These are phyloP conservation scores for Lipomyces lipofer DNA, from an alignment of 805 yeast species.

Conservation along the genomic window DNA sequence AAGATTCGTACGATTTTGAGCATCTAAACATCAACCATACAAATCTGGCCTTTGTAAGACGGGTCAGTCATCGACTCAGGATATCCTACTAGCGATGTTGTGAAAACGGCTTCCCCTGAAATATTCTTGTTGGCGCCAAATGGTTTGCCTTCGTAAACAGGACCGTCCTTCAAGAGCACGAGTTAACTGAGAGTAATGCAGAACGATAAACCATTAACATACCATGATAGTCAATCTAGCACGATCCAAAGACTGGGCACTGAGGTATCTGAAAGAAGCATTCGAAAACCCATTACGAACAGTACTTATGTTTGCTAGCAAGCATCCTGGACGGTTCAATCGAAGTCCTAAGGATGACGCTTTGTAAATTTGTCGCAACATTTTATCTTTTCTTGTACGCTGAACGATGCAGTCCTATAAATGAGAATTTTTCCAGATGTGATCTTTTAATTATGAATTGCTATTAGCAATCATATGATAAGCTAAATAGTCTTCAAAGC, in stretches of 20 bases:
- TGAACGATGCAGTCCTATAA: constrained; percentile 13
- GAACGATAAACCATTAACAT: no score
- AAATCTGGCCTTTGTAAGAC: constrained; percentile 94
- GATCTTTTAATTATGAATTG: constrained; percentile 19
- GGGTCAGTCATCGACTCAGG: constrained; percentile 98
- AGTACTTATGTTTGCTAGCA: neutral
- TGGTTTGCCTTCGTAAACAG: constrained; percentile 80
- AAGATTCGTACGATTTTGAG: no score
- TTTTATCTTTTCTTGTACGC: no score
- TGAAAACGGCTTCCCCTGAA: constrained; percentile 98
- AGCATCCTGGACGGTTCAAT: constrained; percentile 1
- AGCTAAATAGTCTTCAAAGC: no score
- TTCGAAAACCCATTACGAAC: no score
- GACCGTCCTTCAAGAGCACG: constrained; percentile 35
- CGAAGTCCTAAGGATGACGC: no score
- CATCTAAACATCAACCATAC: no score
- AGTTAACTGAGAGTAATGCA: no score
- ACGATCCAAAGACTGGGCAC: constrained; percentile 11
- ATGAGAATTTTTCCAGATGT: constrained; percentile 26
- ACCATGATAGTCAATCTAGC: constrained; percentile 21
- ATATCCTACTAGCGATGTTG: constrained; percentile 99
- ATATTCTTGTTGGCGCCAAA: constrained; percentile 88
- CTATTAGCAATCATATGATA: no score
- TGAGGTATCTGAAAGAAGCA: constrained; percentile 7
- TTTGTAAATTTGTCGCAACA: no score